phyloP scores from a whole-genome alignment of 768 basidiomycete genomes.

The Stropharia rugosoannulata region DNA sequence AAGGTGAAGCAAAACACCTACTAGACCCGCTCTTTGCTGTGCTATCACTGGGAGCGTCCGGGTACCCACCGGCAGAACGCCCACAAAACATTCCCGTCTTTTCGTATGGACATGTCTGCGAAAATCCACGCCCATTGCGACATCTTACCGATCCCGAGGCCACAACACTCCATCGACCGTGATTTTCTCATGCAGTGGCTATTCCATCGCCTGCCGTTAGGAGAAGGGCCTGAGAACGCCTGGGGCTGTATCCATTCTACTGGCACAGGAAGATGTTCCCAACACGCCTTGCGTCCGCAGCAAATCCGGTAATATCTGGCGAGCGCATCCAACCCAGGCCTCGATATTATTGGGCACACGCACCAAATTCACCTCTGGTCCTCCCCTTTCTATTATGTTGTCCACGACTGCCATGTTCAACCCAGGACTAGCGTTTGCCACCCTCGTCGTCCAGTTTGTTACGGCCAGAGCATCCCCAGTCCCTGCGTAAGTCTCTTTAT shows the following conservation, averaged over 20 bases:
- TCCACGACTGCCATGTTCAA: constrained; percentile 11
- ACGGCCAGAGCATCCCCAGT: constrained; percentile 6
- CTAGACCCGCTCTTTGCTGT: too few relatives aligned
- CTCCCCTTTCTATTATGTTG: constrained; percentile 3
- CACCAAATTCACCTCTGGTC: neutral
- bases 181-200: constrained; percentile 2
- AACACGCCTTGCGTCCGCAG: constrained; percentile 3
- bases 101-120: neutral
- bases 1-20: too few relatives aligned
- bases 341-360: neutral
- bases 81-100: neutral
- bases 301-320: neutral
- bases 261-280: constrained; percentile 1
- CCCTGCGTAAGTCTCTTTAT: constrained; percentile 1
- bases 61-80: constrained; percentile 3
- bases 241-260: neutral
- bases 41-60: neutral
- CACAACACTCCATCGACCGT: neutral
- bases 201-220: neutral
- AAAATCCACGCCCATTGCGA: constrained; percentile 1
- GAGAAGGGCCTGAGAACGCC: constrained; percentile 1
- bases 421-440: constrained; percentile 16
- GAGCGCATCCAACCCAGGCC: neutral
- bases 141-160: constrained; percentile 3
- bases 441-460: constrained; percentile 16